Evolutionary conservation across 2,329 filamentous ascomycete species (phyloP).

Genomic region (Diaporthe nobilis): DNA sequence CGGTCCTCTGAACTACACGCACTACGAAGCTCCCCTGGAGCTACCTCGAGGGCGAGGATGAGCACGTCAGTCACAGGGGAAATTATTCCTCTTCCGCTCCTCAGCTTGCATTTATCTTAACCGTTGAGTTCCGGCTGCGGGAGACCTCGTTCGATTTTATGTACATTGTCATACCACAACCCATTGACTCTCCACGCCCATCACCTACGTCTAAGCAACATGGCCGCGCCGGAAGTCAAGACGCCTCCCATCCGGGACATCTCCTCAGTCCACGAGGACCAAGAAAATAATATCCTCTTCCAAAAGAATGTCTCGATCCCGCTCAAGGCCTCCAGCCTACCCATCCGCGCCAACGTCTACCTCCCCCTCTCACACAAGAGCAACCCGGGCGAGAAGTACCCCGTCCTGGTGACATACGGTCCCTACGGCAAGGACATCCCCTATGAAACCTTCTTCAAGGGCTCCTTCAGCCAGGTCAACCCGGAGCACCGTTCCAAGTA

Average conservation of each 20-base stretch:
- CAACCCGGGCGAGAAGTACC: constrained; percentile 53
- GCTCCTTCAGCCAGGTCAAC: constrained; percentile 64
- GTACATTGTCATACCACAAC: neutral
- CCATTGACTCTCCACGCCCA: neutral
- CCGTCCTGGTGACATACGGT: constrained; percentile 79
- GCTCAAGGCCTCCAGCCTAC: constrained; percentile 45
- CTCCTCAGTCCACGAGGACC: constrained; percentile 40
- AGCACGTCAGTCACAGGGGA: neutral
- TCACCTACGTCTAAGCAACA: constrained; percentile 2
- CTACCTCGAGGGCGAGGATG: neutral
- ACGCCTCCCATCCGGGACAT: constrained; percentile 44
- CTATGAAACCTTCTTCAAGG: constrained; percentile 63
- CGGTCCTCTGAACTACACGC: neutral
- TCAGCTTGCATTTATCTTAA: neutral
- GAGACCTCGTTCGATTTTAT: neutral
- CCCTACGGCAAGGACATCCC: constrained; percentile 82
- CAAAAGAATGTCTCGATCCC: constrained; percentile 49
- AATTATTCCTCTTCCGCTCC: neutral
- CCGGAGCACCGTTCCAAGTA: constrained; percentile 66
- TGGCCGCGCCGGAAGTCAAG: constrained; percentile 36
- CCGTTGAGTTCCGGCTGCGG: neutral
- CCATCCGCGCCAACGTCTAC: constrained; percentile 51
- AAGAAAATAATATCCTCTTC: constrained; percentile 43
- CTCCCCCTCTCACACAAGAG: constrained; percentile 44
- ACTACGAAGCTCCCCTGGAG: constrained; percentile 25